Conservation (phyloP, 2,329 filamentous ascomycete genomes). For the Magnaporthales sp. region DNA sequence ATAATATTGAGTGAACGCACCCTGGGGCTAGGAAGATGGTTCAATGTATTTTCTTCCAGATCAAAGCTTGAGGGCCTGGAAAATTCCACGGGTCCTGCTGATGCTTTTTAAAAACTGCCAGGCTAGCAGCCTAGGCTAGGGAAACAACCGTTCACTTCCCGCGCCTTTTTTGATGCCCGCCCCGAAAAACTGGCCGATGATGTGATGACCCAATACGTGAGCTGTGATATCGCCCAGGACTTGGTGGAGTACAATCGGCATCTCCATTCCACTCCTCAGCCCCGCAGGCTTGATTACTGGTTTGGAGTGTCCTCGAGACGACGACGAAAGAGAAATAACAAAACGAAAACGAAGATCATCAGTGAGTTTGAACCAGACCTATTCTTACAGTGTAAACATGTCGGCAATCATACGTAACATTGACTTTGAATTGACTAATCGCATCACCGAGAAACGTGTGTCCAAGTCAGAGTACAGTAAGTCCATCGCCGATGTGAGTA, state of each 20-base stretch:
- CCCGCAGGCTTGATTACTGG: not conserved
- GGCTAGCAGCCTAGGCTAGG: not conserved
- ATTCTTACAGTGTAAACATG: not conserved
- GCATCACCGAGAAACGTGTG: not conserved
- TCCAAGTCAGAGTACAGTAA: not conserved
- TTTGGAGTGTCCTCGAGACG: not conserved
- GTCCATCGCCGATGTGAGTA: too few relatives aligned
- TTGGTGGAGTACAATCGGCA: not conserved
- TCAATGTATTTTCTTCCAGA: not conserved
- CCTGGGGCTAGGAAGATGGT: not conserved
- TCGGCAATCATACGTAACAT: not conserved
- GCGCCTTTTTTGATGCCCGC: not conserved
- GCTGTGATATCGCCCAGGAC: not conserved
- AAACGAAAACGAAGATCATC: not conserved
- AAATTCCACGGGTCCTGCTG: not conserved
- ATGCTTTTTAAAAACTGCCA: not conserved
- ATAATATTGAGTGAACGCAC: not conserved
- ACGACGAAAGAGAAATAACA: not conserved
- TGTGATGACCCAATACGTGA: not conserved
- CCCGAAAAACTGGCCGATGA: not conserved
- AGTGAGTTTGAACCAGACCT: not conserved
- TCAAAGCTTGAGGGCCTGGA: not conserved
- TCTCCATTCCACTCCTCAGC: not conserved
- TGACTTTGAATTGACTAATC: slow-evolving; percentile 1
- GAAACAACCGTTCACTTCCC: not conserved